Base-by-base conservation (phyloP, 345 rosid species). In the Raphanus sativus region DNA sequence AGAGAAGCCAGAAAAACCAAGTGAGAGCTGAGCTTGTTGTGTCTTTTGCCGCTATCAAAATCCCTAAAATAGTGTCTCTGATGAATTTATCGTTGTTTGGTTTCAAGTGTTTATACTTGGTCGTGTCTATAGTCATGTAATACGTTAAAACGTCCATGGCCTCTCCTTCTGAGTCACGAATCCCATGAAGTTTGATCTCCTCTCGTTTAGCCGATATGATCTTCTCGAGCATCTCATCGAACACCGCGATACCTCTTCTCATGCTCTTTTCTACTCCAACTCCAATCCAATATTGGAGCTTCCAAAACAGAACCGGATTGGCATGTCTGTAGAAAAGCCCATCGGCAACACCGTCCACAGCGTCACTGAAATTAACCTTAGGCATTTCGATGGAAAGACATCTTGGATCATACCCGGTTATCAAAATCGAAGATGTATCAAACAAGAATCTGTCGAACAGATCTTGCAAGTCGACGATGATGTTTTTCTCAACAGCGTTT, bases 1-100 rank as follows among this genome's bases (percentile, higher is more conserved):
- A 67, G 9, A 87, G 52, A n/a, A 77, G 72, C 86, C 84, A 84
- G n/a, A 87, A 86, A 11, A 87, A 76, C 86, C 86, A 84, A 8
- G 82, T 45, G 26, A 87, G 74, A 74, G 64, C 70, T 10, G 71
- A 65, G 16, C 77, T 63, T 52, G 63, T 64, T 11, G 71, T 65
- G 64, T 82, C 89, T 58, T 83, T 67, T 7, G 87, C 88, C 2
- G 88, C 89, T 29, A 82, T 4, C 78, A 86, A 17, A 55, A 88
- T 68, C 36, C 56, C 82, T 29, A 84, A 21, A 33, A 86, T 17
- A 28, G 70, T 80, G 63, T 86, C 91, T 65, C 86, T 83, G n/a
- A 86, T 10, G 65, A 83, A 86, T 61, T 82, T 70, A 12, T 83
- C 81, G 8, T 56, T 69, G 34, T 55, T 55, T 4, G 69, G 70